phyloP scores from a whole-genome alignment of 805 yeast genomes.

The Metschnikowia kofuensis region DNA sequence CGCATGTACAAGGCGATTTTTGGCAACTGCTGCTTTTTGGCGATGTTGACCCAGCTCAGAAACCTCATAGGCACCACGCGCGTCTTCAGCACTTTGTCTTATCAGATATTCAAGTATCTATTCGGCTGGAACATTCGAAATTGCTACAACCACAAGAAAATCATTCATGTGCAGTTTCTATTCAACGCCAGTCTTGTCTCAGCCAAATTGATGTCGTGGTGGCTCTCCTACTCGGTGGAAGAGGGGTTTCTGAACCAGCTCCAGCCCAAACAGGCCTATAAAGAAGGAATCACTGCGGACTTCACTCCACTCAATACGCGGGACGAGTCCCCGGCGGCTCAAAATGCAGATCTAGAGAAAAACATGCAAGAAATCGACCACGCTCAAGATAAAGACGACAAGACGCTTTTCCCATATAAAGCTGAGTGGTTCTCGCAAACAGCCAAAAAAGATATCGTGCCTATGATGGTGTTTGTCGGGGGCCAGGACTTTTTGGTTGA shows the following conservation, averaged over 20 bases:
- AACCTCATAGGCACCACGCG: conserved; percentile 33
- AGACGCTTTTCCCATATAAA: conserved; percentile 52
- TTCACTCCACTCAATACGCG: conserved; percentile 21
- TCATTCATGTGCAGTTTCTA: conserved; percentile 72
- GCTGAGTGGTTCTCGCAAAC: conserved; percentile 50
- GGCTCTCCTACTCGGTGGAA: conserved; percentile 53
- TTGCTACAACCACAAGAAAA: conserved; percentile 59
- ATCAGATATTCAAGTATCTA: conserved; percentile 79
- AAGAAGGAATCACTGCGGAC: conserved; percentile 25
- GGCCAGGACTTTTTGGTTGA: conserved; percentile 75
- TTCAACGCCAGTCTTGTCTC: conserved; percentile 86
- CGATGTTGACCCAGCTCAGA: conserved; percentile 65
- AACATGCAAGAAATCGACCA: conserved; percentile 16
- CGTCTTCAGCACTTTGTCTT: conserved; percentile 62
- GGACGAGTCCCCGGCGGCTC: conserved; percentile 2
- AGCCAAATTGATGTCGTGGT: conserved; percentile 84
- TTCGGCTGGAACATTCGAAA: conserved; percentile 83
- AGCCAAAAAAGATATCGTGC: conserved; percentile 39
- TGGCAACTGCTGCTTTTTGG: conserved; percentile 78
- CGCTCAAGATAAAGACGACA: conserved; percentile 26
- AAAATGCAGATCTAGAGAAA: conserved; percentile 17
- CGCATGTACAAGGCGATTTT: conserved; percentile 50
- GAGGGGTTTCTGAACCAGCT: conserved; percentile 41
- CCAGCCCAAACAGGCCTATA: conserved; percentile 30
- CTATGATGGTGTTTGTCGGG: conserved; percentile 65